Evolutionary conservation across 257 asterid species (phyloP).

Genomic region (Solanum pimpinellifolium): DNA sequence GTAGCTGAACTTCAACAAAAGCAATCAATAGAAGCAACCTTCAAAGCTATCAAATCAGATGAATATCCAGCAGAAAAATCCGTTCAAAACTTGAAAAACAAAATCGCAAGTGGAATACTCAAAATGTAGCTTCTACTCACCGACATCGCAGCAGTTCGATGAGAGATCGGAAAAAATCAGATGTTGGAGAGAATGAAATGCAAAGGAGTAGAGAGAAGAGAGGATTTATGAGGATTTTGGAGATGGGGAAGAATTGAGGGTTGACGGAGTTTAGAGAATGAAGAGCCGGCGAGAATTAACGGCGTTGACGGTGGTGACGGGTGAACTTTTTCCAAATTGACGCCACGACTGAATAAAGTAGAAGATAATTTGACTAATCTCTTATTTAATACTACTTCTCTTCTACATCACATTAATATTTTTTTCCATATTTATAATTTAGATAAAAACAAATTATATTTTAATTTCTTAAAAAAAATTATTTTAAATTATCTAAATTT

Average conservation of each 20-base stretch:
- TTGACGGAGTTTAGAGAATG: not conserved
- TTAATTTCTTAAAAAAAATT: not conserved
- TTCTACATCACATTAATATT: not conserved
- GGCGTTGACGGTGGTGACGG: constrained; percentile 21
- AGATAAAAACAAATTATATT: not conserved
- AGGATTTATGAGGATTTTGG: constrained; percentile 10
- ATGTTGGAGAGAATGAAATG: not conserved
- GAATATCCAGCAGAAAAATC: not conserved
- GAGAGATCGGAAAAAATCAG: not conserved
- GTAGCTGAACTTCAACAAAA: not conserved
- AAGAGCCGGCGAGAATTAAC: constrained; percentile 16
- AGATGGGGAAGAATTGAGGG: not conserved
- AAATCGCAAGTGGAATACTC: not conserved
- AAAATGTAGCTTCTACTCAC: constrained; percentile 22
- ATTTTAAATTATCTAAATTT: not conserved
- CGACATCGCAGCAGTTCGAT: constrained; percentile 26
- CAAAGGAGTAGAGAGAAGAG: not conserved
- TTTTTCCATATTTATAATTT: not conserved
- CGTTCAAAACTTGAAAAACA: not conserved
- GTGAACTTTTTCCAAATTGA: not conserved
- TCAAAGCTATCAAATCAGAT: not conserved
- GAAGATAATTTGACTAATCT: not conserved
- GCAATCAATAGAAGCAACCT: not conserved
- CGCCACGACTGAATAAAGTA: not conserved
- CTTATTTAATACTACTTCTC: not conserved